Evolutionary conservation across 139 green algal species (phyloP), one percentile per base, ranked within the genome.

Genomic region (Chloropicon primus): DNA sequence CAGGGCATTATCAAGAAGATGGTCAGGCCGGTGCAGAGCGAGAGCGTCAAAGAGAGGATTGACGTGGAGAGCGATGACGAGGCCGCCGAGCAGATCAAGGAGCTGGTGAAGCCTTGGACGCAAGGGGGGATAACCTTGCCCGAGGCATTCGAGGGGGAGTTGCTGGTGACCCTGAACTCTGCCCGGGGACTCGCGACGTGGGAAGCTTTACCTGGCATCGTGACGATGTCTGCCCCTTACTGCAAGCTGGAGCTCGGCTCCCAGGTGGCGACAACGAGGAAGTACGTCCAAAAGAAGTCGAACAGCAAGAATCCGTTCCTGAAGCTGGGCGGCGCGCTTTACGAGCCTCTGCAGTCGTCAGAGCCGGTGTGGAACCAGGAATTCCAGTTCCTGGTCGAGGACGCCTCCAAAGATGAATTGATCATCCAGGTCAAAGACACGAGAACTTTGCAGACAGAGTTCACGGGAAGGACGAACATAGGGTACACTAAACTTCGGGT

Each of bases 321-420:
- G 41, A 62, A 62, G 41, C 10, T 5, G 5, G 41, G 41, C 17
- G 17, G 5, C 41, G 10, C 41, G 41, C 41, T 74, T 10, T 74
- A 28, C 71, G 23, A 28, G 71, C 5, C 5, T 10, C 23, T 10
- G 5, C 71, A 5, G 71, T 10, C 5, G 71, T 21, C 41, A 17
- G 41, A 62, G 41, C 41, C 41, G 10, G 5, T 17, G 23, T 97
- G 93, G 93, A 96, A 97, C 84, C 92, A 96, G 87, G 91, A 94
- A 82, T 91, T 94, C 80, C 89, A 97, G 83, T 95, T 97, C 72
- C 83, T 97, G 80, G 93, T 96, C 75, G 88, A 96, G 72, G 89
- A 96, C 84, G 41, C 41, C 41, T 62, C 41, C 41, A 62, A 62
- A 17, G 41, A 62, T 17, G 41, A 62, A 17, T 17, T 62, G 41